These are phyloP conservation scores for Lecanicillium sp. DNA, from an alignment of 2,329 filamentous ascomycete species.

Conservation along the genomic window DNA sequence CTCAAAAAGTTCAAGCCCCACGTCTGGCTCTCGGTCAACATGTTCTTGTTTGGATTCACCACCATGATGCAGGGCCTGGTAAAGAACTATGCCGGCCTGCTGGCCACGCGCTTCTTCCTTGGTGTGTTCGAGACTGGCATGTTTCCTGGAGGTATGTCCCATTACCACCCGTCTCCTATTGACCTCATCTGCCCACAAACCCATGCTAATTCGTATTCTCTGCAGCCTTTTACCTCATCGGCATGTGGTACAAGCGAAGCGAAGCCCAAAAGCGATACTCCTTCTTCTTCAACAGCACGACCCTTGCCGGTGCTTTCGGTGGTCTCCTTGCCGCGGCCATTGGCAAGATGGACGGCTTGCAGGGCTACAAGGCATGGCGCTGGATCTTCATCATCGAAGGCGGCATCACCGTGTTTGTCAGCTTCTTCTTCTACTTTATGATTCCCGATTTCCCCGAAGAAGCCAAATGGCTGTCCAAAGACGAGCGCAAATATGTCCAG, in stretches of 20 bases:
- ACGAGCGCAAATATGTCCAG: constrained; percentile 59
- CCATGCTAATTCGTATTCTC: constrained; percentile 32
- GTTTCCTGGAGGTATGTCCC: constrained; percentile 39
- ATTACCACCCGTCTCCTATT: neutral
- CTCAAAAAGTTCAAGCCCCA: constrained; percentile 41
- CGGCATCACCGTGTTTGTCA: constrained; percentile 50
- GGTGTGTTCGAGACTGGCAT: constrained; percentile 70
- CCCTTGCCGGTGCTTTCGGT: constrained; percentile 74
- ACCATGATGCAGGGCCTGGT: constrained; percentile 72
- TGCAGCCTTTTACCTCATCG: constrained; percentile 57
- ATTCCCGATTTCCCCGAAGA: constrained; percentile 71
- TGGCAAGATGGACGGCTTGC: constrained; percentile 71
- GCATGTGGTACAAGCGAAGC: constrained; percentile 81
- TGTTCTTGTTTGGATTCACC: constrained; percentile 74
- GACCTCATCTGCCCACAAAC: neutral
- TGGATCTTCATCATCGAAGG: constrained; percentile 82
- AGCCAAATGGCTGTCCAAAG: constrained; percentile 61
- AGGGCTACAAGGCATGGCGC: constrained; percentile 64
- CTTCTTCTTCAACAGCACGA: constrained; percentile 85
- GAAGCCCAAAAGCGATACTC: constrained; percentile 89
- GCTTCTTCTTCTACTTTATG: constrained; percentile 57
- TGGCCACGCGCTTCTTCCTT: constrained; percentile 78
- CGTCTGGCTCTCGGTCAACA: constrained; percentile 70
- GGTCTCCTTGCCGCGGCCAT: constrained; percentile 80
- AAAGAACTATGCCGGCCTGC: constrained; percentile 65